phyloP scores from a whole-genome alignment of 2,329 filamentous ascomycete species.

The Botrytis squamosa region DNA sequence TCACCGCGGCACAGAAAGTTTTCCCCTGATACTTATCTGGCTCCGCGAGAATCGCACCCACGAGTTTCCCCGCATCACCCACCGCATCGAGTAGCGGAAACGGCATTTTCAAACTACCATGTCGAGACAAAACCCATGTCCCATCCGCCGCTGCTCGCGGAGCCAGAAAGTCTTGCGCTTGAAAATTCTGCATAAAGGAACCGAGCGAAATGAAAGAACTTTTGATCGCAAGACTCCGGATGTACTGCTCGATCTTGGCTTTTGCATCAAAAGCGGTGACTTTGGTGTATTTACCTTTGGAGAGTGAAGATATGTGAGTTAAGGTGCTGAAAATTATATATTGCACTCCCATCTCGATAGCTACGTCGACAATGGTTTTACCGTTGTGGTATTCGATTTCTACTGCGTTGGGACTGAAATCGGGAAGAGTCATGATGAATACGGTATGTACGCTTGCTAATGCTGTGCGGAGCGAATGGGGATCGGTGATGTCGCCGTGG shows the following conservation, averaged over 20 bases:
- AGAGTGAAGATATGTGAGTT: slow-evolving; percentile 39
- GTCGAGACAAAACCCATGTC: background rate
- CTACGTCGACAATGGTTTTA: background rate
- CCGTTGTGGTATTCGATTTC: slow-evolving; percentile 31
- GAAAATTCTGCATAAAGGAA: slow-evolving; percentile 43
- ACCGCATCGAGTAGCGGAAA: background rate
- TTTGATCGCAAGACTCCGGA: slow-evolving; percentile 43
- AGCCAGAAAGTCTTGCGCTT: background rate
- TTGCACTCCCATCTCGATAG: background rate
- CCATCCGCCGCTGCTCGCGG: background rate
- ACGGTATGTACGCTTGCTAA: slow-evolving; percentile 48
- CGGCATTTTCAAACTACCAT: background rate
- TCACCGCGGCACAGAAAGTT: background rate
- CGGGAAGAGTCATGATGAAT: slow-evolving; percentile 46
- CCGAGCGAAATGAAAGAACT: slow-evolving; percentile 47
- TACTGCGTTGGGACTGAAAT: slow-evolving; percentile 38
- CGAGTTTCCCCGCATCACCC: background rate
- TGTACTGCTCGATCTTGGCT: slow-evolving; percentile 38
- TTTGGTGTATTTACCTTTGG: slow-evolving; percentile 40
- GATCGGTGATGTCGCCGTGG: slow-evolving; percentile 44
- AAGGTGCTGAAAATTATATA: background rate
- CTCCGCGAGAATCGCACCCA: background rate
- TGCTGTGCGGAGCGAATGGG: slow-evolving; percentile 43
- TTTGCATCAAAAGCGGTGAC: slow-evolving; percentile 41
- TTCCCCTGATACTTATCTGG: background rate